Evolutionary conservation across 352 stramenopile species (phyloP).

Genomic region (Phytopythium chamaehyphon): DNA sequence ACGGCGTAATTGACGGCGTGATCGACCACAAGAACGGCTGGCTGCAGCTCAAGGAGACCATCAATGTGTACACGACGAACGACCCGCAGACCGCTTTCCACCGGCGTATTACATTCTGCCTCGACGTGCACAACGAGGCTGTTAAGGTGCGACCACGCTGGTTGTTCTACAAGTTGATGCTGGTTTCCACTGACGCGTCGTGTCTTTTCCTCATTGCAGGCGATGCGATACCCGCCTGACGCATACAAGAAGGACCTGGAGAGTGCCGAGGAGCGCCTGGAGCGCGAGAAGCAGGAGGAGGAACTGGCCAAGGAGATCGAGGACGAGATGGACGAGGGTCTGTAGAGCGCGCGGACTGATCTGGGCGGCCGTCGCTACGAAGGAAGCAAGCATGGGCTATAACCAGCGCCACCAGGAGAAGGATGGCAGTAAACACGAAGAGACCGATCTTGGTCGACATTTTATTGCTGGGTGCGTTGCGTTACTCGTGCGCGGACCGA

Average conservation of each 20-base stretch:
- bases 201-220: slow-evolving; percentile 16
- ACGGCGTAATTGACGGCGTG: slow-evolving; percentile 97
- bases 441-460: slow-evolving; percentile 7
- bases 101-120: slow-evolving; percentile 96
- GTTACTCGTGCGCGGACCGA: slow-evolving; percentile 10
- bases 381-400: background rate
- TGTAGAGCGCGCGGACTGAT: slow-evolving; percentile 24
- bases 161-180: background rate
- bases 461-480: background rate
- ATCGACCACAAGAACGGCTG: slow-evolving; percentile 96
- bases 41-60: slow-evolving; percentile 88
- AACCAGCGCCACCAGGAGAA: too few relatives aligned
- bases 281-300: slow-evolving; percentile 91
- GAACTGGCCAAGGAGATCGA: slow-evolving; percentile 97
- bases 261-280: slow-evolving; percentile 85
- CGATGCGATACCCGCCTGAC: slow-evolving; percentile 97
- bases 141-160: slow-evolving; percentile 72
- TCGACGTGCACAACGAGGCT: slow-evolving; percentile 98
- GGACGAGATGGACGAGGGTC: slow-evolving; percentile 94
- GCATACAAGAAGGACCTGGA: slow-evolving; percentile 97
- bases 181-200: background rate
- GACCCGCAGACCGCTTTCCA: slow-evolving; percentile 96
- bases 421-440: too few relatives aligned
- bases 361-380: background rate
- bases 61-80: slow-evolving; percentile 90